Evolutionary conservation across 495 filamentous ascomycete species (phyloP).

Genomic region (Sporormia fimetaria): DNA sequence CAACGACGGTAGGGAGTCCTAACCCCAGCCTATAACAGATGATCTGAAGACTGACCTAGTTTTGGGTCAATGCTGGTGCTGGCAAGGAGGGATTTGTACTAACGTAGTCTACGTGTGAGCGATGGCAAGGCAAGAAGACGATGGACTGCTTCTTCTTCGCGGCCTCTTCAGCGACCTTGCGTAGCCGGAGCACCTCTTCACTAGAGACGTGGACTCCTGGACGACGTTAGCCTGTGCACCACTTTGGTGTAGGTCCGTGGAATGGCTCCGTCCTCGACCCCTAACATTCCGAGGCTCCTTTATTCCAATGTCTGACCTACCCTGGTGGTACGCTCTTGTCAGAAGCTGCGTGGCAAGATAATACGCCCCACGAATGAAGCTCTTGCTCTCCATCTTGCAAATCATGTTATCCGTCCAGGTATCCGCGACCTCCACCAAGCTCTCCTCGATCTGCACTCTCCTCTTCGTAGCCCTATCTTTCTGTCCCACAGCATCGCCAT

Average conservation of each 20-base stretch:
- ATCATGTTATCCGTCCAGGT: conserved; percentile 89
- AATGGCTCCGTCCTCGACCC: neutral
- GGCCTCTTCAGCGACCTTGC: conserved; percentile 70
- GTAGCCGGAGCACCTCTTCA: conserved; percentile 75
- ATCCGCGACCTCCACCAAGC: conserved; percentile 64
- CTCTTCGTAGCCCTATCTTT: conserved; percentile 40
- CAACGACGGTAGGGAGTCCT: conserved; percentile 81
- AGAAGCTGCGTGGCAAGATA: conserved; percentile 80
- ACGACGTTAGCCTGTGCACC: neutral
- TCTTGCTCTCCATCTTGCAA: conserved; percentile 94
- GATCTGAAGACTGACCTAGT: conserved; percentile 79
- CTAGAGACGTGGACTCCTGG: conserved; percentile 81
- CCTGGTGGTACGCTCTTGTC: conserved; percentile 89
- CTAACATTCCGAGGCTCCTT: neutral
- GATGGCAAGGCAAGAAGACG: conserved; percentile 88
- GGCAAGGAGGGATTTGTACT: too few species aligned
- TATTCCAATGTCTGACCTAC: conserved; percentile 34
- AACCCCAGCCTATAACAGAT: conserved; percentile 91
- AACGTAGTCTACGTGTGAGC: conserved; percentile 93
- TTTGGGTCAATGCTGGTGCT: too few species aligned
- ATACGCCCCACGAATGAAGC: conserved; percentile 84
- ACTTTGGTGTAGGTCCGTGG: neutral
- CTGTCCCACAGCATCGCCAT: conserved; percentile 12
- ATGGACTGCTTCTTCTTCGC: conserved; percentile 84
- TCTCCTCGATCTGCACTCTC: conserved; percentile 51